phyloP scores from a whole-genome alignment of 768 basidiomycete species.

The Termitomyces sp. region DNA sequence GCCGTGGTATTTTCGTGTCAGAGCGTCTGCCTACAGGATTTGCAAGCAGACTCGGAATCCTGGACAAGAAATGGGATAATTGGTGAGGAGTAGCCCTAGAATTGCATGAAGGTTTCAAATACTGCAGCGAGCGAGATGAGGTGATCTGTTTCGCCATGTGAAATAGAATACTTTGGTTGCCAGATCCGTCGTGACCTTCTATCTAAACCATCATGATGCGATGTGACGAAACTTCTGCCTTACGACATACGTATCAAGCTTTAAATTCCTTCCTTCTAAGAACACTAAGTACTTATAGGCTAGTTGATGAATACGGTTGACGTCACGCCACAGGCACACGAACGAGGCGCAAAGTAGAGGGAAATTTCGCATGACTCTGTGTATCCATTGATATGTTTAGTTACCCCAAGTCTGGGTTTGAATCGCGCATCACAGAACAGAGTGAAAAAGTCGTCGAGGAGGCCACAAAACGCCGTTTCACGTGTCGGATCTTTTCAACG shows the following conservation, averaged over 20 bases:
- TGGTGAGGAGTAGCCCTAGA: too few relatives aligned
- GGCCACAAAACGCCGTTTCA: neutral
- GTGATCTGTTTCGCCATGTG: neutral
- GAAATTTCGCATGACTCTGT: neutral
- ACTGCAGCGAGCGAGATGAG: too few relatives aligned
- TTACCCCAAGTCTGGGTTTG: neutral
- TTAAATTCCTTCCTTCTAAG: neutral
- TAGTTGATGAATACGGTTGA: constrained; percentile 3
- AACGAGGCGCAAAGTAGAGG: constrained; percentile 1
- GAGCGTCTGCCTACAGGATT: too few relatives aligned
- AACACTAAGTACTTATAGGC: neutral
- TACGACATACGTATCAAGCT: constrained; percentile 12
- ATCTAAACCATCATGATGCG: constrained; percentile 19
- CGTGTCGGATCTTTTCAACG: neutral
- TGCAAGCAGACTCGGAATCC: too few relatives aligned
- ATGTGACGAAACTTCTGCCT: constrained; percentile 10
- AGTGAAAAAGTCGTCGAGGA: neutral
- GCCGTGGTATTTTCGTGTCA: too few relatives aligned
- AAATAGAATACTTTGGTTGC: neutral
- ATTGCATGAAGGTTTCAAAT: too few relatives aligned
- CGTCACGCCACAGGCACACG: neutral
- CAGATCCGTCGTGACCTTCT: constrained; percentile 17
- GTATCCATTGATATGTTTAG: constrained; percentile 5
- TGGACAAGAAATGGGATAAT: neutral
- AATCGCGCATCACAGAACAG: neutral